These are phyloP conservation scores for Tetrapisispora namnaoensis DNA, from an alignment of 805 yeast genomes.

Conservation along the genomic window DNA sequence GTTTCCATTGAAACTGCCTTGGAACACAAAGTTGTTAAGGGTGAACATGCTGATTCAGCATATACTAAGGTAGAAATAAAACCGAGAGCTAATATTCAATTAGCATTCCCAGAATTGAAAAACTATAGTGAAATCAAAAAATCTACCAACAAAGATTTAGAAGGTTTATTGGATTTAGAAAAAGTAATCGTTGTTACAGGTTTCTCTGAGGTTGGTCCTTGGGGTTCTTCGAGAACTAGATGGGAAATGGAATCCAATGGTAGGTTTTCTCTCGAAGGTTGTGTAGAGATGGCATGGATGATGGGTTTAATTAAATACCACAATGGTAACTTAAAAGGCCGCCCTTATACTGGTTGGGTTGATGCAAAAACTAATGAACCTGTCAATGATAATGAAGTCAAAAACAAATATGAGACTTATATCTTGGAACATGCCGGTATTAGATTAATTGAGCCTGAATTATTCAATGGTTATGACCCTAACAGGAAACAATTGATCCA, in stretches of 20 bases:
- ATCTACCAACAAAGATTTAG: conserved; percentile 57
- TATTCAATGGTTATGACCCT: conserved; percentile 91
- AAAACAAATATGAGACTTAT: conserved; percentile 79
- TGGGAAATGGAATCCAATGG: conserved; percentile 99
- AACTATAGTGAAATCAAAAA: conserved; percentile 62
- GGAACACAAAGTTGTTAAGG: conserved; percentile 73
- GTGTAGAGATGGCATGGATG: conserved; percentile 99
- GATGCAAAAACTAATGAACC: conserved; percentile 89
- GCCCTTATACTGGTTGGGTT: conserved; percentile 94
- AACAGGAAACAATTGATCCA: conserved; percentile 86
- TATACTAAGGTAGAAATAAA: conserved; percentile 66
- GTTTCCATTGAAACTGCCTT: conserved; percentile 88
- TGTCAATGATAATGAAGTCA: conserved; percentile 89
- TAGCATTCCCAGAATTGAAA: conserved; percentile 85
- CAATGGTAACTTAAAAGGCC: conserved; percentile 54
- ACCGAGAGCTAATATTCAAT: conserved; percentile 92
- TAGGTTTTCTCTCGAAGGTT: conserved; percentile 92
- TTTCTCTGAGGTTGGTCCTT: conserved; percentile 97
- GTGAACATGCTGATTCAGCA: conserved; percentile 80
- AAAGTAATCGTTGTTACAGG: conserved; percentile 93
- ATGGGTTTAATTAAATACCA: conserved; percentile 96
- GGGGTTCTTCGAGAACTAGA: conserved; percentile 98
- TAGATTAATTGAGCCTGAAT: conserved; percentile 91
- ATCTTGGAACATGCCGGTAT: conserved; percentile 93
- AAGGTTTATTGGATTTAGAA: conserved; percentile 87